Percentiles rank a stretch among this genome's conserved stretches.
phyloP scores from a whole-genome alignment of 2,329 filamentous ascomycete genomes.

The Neopestalotiopsis sp. region DNA sequence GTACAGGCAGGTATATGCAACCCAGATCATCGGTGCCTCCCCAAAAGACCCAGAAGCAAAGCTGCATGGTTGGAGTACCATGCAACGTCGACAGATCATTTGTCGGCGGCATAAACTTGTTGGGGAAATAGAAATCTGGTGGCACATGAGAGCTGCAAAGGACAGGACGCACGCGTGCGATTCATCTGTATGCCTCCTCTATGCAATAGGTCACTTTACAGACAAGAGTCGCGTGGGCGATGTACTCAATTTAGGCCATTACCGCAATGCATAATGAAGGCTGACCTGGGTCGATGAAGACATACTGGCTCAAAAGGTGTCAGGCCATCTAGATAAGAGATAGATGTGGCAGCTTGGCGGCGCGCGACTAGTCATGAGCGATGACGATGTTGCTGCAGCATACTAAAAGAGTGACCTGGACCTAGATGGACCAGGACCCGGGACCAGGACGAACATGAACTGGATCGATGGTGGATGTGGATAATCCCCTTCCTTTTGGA shows the following conservation, averaged over 20 bases:
- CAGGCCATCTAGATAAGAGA: not conserved
- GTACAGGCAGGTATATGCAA: not conserved
- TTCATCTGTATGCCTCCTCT: not conserved
- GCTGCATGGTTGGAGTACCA: not conserved
- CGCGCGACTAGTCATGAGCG: not conserved
- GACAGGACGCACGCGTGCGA: not conserved
- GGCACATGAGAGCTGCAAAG: not conserved
- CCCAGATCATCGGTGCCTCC: not conserved
- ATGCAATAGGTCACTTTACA: not conserved
- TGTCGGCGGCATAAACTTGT: not conserved
- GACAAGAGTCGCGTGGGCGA: not conserved
- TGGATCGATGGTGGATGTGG: not conserved
- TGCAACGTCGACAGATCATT: constrained; percentile 1
- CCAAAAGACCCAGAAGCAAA: not conserved
- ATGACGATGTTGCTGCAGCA: not conserved
- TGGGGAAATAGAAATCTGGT: not conserved
- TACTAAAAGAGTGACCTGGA: too few species aligned
- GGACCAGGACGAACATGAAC: not conserved
- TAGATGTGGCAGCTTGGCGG: not conserved
- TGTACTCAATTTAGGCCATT: not conserved
- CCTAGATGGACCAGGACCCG: too few species aligned
- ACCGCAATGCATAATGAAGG: not conserved
- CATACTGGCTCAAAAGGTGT: not conserved
- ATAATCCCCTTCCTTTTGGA: not conserved
- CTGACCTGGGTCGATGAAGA: not conserved